phyloP scores from a whole-genome alignment of 257 asterid genomes.

The Solanum megistacrolobum region DNA sequence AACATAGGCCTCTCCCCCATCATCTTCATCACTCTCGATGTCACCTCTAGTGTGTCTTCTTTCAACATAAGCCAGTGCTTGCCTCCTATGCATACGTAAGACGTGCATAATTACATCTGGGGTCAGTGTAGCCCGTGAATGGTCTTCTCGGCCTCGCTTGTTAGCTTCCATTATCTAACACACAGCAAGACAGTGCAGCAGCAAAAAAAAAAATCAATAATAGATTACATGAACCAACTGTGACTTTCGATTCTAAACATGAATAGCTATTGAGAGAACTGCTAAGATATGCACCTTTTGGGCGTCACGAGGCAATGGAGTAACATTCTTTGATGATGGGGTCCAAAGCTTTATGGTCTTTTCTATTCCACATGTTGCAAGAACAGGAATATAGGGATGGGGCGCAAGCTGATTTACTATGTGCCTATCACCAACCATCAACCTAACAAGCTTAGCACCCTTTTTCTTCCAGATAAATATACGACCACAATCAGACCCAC shows the following conservation, averaged over 20 bases:
- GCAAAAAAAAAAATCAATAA: neutral
- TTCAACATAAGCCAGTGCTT: conserved; percentile 41
- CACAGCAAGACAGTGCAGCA: neutral
- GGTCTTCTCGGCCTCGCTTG: conserved; percentile 44
- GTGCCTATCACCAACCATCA: conserved; percentile 58
- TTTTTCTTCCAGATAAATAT: conserved; percentile 72
- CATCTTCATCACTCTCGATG: conserved; percentile 31
- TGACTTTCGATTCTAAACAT: neutral
- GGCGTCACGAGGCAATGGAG: conserved; percentile 47
- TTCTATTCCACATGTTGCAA: conserved; percentile 73
- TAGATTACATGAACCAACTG: neutral
- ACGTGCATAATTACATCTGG: conserved; percentile 74
- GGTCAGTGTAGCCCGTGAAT: conserved; percentile 44
- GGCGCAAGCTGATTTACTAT: conserved; percentile 57
- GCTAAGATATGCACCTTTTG: conserved; percentile 34
- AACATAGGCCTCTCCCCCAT: conserved; percentile 20
- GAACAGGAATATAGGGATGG: conserved; percentile 52
- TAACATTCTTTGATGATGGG: conserved; percentile 39
- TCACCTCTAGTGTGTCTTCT: conserved; percentile 32
- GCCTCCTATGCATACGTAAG: conserved; percentile 64
- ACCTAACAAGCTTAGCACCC: conserved; percentile 45
- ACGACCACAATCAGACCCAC: conserved; percentile 80
- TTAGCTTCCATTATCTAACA: conserved; percentile 54
- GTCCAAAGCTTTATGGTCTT: conserved; percentile 64
- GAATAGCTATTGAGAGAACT: neutral